Base-by-base conservation (phyloP, 208 protist species). In the Histomonas meleagridis region DNA sequence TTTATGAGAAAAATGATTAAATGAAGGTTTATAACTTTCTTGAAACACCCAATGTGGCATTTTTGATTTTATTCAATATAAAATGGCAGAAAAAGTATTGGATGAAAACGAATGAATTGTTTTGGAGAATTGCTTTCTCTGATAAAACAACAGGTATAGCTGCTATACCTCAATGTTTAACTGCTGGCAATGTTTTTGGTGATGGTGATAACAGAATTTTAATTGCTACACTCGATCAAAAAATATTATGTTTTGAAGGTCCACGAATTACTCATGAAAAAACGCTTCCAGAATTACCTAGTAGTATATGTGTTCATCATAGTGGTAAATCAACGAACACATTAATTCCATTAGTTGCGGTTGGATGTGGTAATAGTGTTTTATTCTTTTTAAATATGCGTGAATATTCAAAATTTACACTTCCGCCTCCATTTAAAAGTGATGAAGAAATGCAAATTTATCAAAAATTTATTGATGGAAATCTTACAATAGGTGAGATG, bases 61-160 rank as follows among this genome's bases (percentile, higher is more conserved):
- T n/a, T n/a, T n/a, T n/a, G n/a, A n/a, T n/a, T n/a, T n/a, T n/a
- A n/a, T n/a, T n/a, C n/a, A n/a, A n/a, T n/a, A n/a, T n/a, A n/a
- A n/a, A n/a, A n/a, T n/a, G n/a, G n/a, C n/a, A n/a, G n/a, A n/a
- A n/a, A n/a, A n/a, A n/a, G n/a, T n/a, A n/a, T n/a, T n/a, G n/a
- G 70, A 38, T 2, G 12, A 79, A 51, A 55, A 46, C 43, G 18
- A 86, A 86, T 46, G 40, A 86, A 86, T 57, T 86, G 18, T 38
- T 18, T 7, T 86, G 76, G 76, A 86, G 40, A 55, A 86, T 86
- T 55, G 76, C 76, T n/a, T 86, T 86, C 38, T 86, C 76, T 2
- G 76, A 86, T 49, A 86, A 86, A 86, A 86, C 76, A 51, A 86
- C 76, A 4, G 76, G 76, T 38, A 86, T 86, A 32, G 76, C 76